Percentiles rank a stretch among this genome's conserved stretches.
These are phyloP conservation scores for Kluyveromyces lactis DNA, from an alignment of 805 yeast species.

Conservation along the genomic window DNA sequence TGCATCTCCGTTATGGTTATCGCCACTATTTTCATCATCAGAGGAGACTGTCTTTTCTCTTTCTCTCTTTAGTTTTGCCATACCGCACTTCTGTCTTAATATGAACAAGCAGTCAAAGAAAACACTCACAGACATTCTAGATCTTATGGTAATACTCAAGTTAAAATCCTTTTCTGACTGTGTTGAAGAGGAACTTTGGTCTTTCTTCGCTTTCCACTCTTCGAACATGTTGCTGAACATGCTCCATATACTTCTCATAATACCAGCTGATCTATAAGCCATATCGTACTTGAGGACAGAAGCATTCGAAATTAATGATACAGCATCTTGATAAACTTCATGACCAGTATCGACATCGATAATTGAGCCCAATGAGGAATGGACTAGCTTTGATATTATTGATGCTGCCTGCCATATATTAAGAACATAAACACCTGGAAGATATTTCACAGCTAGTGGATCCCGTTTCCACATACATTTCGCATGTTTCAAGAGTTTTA, in stretches of 20 bases:
- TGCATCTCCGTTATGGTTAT: slow-evolving; percentile 20
- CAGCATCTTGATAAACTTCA: slow-evolving; percentile 57
- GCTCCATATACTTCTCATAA: slow-evolving; percentile 92
- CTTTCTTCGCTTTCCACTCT: slow-evolving; percentile 34
- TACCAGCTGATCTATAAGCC: slow-evolving; percentile 87
- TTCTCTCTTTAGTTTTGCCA: slow-evolving; percentile 51
- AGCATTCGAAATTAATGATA: slow-evolving; percentile 62
- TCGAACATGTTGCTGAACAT: slow-evolving; percentile 62
- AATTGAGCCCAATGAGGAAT: slow-evolving; percentile 60
- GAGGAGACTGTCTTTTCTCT: slow-evolving; percentile 13
- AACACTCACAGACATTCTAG: slow-evolving; percentile 87
- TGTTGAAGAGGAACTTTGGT: slow-evolving; percentile 21
- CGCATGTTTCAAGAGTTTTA: slow-evolving; percentile 61
- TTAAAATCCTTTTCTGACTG: slow-evolving; percentile 23
- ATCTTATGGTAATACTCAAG: slow-evolving; percentile 49
- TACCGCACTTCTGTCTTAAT: slow-evolving; percentile 79
- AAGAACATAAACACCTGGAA: slow-evolving; percentile 77
- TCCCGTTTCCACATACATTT: slow-evolving; percentile 50
- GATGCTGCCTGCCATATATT: slow-evolving; percentile 91
- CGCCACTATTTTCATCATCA: slow-evolving; percentile 30
- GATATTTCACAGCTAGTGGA: slow-evolving; percentile 56
- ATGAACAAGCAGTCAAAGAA: slow-evolving; percentile 87
- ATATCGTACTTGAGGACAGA: slow-evolving; percentile 87
- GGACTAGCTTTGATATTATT: slow-evolving; percentile 67
- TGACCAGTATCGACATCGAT: slow-evolving; percentile 69